Base-by-base conservation (phyloP, 306 rosid species). In the Sindora glabra region DNA sequence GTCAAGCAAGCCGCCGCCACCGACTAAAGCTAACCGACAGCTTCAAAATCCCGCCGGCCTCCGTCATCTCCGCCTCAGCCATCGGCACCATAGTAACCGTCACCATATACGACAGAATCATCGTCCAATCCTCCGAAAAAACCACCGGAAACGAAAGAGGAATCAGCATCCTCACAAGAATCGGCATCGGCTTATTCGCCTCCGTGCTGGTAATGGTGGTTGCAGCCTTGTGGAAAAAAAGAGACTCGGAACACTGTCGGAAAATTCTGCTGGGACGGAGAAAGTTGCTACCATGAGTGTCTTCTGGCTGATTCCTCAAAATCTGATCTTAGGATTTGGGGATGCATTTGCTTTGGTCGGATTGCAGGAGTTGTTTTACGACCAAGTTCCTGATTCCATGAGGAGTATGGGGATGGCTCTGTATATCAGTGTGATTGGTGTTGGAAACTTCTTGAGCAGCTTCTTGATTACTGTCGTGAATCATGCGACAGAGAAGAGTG, bases 331-430 rank as follows among this genome's bases (percentile, higher is more conserved):
- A 18, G 85, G 85, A 7, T 0, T 80, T 29, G 85, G 40, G 17
- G 82, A 80, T 34, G 45, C 69, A 15, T 76, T 80, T 50, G 56
- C 69, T 2, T 11, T 80, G 16, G 74, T 72, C 33, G 85, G 81
- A 13, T 41, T 75, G 65, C 81, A 79, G 49, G 81, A 79, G 61
- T 72, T 52, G 44, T 79, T 79, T 67, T 79, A 79, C 26, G 85
- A 75, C 36, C 68, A 79, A 47, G 81, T 79, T 24, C 81, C 81
- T 22, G 81, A 75, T 36, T 71, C 81, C 1, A 72, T 75, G 81
- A 71, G 85, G 48, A 79, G 85, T 61, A 13, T 75, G 19, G 85
- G 85, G 25, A 58, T 79, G 67, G 75, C 81, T 25, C 24, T 80
- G n/a, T 80, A 36, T 61, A 77, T 80, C 5, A 72, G 86, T 51